These are phyloP conservation scores for Erodium trifolium DNA, from an alignment of 441 rosid genomes.

Conservation along the genomic window DNA sequence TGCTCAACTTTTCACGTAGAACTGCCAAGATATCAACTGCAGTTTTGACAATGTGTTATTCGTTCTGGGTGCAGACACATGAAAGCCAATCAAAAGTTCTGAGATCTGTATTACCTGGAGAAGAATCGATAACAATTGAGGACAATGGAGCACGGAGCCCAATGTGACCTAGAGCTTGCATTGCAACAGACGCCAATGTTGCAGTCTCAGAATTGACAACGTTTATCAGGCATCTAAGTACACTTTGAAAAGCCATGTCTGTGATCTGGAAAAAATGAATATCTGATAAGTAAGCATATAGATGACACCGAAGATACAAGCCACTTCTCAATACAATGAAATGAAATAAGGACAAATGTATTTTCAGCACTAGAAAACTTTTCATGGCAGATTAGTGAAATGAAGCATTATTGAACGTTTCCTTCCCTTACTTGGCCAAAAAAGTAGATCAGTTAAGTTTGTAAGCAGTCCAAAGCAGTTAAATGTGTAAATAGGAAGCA, in stretches of 20 bases:
- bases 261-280: conserved; percentile 40
- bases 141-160: conserved; percentile 69
- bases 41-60: conserved; percentile 24
- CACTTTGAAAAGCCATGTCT: conserved; percentile 47
- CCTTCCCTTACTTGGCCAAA: too few species aligned
- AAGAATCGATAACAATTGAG: conserved; percentile 40
- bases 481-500: too few species aligned
- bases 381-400: too few species aligned
- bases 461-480: too few species aligned
- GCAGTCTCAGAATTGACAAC: conserved; percentile 64
- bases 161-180: conserved; percentile 96
- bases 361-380: too few species aligned
- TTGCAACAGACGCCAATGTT: conserved; percentile 74
- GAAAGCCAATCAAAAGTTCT: conserved; percentile 7
- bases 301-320: not conserved
- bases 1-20: conserved; percentile 66
- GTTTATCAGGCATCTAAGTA: conserved; percentile 62
- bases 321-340: conserved; percentile 5
- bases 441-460: too few species aligned
- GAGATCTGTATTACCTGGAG: conserved; percentile 51
- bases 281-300: not conserved
- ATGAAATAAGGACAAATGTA: not conserved
- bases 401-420: too few species aligned
- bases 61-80: conserved; percentile 15
- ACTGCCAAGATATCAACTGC: conserved; percentile 54